Base-by-base conservation (phyloP, 2,329 filamentous ascomycete genomes). In the Exophiala calicioides region DNA sequence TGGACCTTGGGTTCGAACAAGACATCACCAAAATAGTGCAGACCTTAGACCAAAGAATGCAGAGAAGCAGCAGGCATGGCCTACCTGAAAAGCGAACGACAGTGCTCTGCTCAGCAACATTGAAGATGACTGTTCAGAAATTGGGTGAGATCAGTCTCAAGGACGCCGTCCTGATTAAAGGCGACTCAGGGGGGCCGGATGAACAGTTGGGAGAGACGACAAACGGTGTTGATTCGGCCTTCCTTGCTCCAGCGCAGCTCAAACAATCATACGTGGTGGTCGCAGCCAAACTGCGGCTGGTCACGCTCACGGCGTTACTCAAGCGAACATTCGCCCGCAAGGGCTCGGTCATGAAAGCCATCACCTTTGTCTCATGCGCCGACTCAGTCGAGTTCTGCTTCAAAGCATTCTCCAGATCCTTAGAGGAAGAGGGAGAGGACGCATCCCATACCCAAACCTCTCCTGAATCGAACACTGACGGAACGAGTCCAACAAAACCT, bases 351-450 rank as follows among this genome's bases (percentile, higher is more conserved):
- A 96, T 95, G 88, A 97, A 98, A 68, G 88, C 86, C 16, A 96
- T 98, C 51, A 78, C 98, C 26, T 98, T 98, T 70, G 87, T 98
- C 37, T 95, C 91, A 8, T 98, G 93, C 62, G 90, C 93, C 15
- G 93, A 98, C 65, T 93, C 89, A 1, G 93, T 97, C 49, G 90
- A 98, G 65, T 98, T 96, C 60, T 91, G 97, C 66, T 97, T 90
- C 65, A 86, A 94, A 51, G 72, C 95, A 3, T 80, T 98, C 47
- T 84, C 76, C 5, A 70, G 53, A 47, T 54, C 58, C 15, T 53
- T 32, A 44, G 60, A 62, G 31, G 57, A 60, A 44, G 38, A 55
- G 3, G 31, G 47, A 7, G 55, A 60, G 9, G 52, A 59, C 4
- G 54, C 59, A 33, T 57, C 57, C 9, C 47, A 59, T 32, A 53